These are phyloP conservation scores for Hibiscus tridactylites DNA, from an alignment of 345 rosid genomes.

Conservation along the genomic window DNA sequence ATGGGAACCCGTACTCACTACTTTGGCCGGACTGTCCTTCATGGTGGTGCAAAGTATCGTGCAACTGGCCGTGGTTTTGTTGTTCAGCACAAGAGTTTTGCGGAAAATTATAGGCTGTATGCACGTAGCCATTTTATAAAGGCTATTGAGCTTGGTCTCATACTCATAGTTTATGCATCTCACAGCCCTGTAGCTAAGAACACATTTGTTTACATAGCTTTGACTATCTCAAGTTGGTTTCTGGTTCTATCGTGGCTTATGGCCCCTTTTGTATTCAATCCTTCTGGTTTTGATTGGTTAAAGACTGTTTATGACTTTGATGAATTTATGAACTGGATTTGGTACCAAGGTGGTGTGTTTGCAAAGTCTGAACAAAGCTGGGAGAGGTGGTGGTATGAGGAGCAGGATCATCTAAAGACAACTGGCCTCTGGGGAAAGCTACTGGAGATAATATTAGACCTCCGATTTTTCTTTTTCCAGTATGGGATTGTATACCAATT, in stretches of 20 bases:
- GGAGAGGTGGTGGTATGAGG: conserved; percentile 76
- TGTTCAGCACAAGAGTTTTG: conserved; percentile 27
- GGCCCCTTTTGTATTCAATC: conserved; percentile 71
- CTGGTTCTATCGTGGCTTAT: conserved; percentile 54
- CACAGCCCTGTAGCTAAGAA: conserved; percentile 46
- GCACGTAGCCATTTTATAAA: conserved; percentile 62
- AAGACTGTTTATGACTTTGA: conserved; percentile 67
- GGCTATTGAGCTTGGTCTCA: conserved; percentile 62
- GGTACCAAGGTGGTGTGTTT: conserved; percentile 60
- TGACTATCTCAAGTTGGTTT: conserved; percentile 70
- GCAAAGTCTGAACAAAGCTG: conserved; percentile 65
- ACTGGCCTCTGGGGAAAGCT: conserved; percentile 60
- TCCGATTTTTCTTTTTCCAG: conserved; percentile 68
- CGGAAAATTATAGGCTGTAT: conserved; percentile 61
- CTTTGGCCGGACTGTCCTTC: conserved; percentile 7
- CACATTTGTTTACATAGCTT: conserved; percentile 54
- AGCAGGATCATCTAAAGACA: conserved; percentile 62
- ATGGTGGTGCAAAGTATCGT: conserved; percentile 9
- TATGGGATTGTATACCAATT: conserved; percentile 60
- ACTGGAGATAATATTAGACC: conserved; percentile 50
- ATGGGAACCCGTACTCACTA: conserved; percentile 9
- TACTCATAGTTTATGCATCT: conserved; percentile 53
- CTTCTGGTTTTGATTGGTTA: conserved; percentile 62
- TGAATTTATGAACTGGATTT: conserved; percentile 76
- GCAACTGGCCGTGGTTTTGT: conserved; percentile 10